Percentiles rank a stretch among this genome's conserved stretches.
phyloP scores from a whole-genome alignment of 2,329 filamentous ascomycete species.

The Aspergillus latus region DNA sequence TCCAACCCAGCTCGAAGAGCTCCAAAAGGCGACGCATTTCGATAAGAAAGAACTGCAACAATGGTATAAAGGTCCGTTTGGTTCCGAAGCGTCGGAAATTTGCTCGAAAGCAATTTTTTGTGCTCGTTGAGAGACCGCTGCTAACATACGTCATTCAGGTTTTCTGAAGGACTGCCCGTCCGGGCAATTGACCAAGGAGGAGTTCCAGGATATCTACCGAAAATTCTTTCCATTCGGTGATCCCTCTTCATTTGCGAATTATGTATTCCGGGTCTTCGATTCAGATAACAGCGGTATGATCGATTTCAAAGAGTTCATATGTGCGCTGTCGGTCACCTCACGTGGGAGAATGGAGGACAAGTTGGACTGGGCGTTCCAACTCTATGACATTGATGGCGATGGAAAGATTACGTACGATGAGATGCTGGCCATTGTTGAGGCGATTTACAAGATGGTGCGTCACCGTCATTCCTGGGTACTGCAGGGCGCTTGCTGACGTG shows the following conservation, averaged over 20 bases:
- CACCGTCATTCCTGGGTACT: background rate
- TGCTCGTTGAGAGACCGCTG: background rate
- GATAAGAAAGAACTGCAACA: conserved; percentile 99
- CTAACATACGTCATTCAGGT: conserved; percentile 53
- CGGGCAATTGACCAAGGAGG: conserved; percentile 94
- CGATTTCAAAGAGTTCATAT: conserved; percentile 99
- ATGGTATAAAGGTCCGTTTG: conserved; percentile 91
- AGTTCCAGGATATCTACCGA: conserved; percentile 99
- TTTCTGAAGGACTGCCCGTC: conserved; percentile 98
- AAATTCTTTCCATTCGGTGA: conserved; percentile 99
- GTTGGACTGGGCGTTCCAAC: conserved; percentile 97
- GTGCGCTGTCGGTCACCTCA: conserved; percentile 92
- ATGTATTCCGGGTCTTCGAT: conserved; percentile 99
- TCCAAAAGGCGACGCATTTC: conserved; percentile 96
- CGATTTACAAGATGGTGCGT: conserved; percentile 98
- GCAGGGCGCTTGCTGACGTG: conserved; percentile 12
- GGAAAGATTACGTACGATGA: conserved; percentile 99
- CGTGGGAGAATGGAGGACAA: conserved; percentile 99
- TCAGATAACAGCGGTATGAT: conserved; percentile 96
- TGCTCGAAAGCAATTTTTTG: background rate
- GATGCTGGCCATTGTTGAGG: conserved; percentile 98
- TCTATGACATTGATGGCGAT: conserved; percentile 98
- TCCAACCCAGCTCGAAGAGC: conserved; percentile 88
- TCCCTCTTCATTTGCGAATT: conserved; percentile 95
- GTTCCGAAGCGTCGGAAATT: background rate